A percentile compares a stretch with the other conserved stretches of the same genome.
phyloP scores from a whole-genome alignment of 371 early-diverging fungal species.

The Mortierella sp. region DNA sequence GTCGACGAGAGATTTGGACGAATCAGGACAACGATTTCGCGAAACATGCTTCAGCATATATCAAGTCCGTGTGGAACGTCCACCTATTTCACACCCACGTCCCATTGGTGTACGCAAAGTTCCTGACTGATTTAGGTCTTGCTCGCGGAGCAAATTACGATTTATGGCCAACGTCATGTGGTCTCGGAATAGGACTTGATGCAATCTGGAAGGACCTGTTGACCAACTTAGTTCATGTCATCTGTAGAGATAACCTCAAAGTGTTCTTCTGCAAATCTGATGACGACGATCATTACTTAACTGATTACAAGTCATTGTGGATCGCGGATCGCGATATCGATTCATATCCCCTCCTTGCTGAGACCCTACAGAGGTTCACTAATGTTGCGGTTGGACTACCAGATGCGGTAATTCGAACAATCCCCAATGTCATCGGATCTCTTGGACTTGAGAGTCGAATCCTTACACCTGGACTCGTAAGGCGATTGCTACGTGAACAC shows the following conservation, averaged over 20 bases:
- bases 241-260: background rate
- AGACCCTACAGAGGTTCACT: conserved; percentile 7
- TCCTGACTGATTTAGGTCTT: conserved; percentile 22
- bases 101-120: conserved; percentile 29
- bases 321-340: conserved; percentile 24
- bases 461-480: conserved; percentile 22
- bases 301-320: background rate
- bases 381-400: conserved; percentile 21
- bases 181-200: conserved; percentile 12
- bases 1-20: conserved; percentile 40
- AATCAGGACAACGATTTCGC: conserved; percentile 39
- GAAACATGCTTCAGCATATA: conserved; percentile 22
- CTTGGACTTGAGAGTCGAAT: conserved; percentile 15
- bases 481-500: conserved; percentile 10
- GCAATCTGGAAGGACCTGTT: conserved; percentile 26
- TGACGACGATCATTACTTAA: background rate
- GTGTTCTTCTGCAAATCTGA: conserved; percentile 23
- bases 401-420: conserved; percentile 1
- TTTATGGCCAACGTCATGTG: conserved; percentile 29
- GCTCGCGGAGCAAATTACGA: conserved; percentile 23
- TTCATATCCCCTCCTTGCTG: conserved; percentile 10
- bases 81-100: conserved; percentile 40
- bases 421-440: background rate
- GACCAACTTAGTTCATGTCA: background rate
- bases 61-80: conserved; percentile 52